Conservation (phyloP, 2,329 filamentous ascomycete species). For the Monilinia fructigena region DNA sequence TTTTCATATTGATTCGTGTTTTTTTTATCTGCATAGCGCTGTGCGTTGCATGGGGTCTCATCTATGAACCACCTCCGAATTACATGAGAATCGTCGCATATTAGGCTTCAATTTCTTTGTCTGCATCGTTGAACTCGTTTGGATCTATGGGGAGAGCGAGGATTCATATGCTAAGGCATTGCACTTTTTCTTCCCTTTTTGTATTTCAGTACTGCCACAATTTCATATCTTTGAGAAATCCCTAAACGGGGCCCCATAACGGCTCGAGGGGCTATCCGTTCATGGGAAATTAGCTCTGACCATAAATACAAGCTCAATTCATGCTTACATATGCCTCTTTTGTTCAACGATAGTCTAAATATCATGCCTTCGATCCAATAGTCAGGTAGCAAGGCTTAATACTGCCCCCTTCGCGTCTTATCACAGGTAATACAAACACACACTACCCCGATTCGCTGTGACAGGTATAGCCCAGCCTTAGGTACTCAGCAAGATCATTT, state of each 20-base stretch:
- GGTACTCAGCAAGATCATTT: background rate
- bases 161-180: background rate
- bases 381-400: background rate
- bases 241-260: background rate
- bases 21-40: slow-evolving; percentile 10
- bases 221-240: background rate
- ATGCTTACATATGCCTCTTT: background rate
- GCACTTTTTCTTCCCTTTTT: background rate
- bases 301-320: background rate
- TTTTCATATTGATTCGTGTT: background rate
- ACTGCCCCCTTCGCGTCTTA: background rate
- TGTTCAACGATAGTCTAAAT: background rate
- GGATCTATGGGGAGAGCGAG: background rate
- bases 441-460: background rate
- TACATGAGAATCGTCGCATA: background rate
- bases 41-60: slow-evolving; percentile 9
- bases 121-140: background rate
- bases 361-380: background rate
- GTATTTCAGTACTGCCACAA: background rate
- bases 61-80: background rate
- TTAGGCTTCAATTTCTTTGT: background rate
- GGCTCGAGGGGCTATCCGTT: background rate
- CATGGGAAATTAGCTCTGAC: background rate
- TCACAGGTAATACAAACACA: background rate
- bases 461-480: background rate